Base-by-base conservation (phyloP, 148 eudicot genomes). In the Cornus kousa region DNA sequence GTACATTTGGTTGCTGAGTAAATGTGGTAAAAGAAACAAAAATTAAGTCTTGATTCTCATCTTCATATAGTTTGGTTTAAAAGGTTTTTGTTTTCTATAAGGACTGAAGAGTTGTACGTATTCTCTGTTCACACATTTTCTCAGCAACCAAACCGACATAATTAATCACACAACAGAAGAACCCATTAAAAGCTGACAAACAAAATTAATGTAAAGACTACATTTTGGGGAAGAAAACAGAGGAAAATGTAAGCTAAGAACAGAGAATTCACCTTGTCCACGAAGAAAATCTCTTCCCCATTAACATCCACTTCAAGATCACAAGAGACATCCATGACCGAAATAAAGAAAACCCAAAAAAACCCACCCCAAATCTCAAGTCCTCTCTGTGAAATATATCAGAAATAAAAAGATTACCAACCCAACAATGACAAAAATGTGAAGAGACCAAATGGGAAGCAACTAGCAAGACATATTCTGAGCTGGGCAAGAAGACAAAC, bases 261-360 rank as follows among this genome's bases (percentile, higher is more conserved):
- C 11, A 70, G 76, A 82, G 75, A 65, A 46, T n/a, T 70, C 85
- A 93, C 97, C 95, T 93, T 91, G 85, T 91, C 84, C 75, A 93
- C 91, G 82, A 91, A 83, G 90, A 91, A 91, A 81, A 85, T 65
- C 77, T 86, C 92, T 90, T 91, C 95, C 22, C 95, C 97, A 87
- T 93, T 93, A 66, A 93, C 92, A 87, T 93, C 91, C 72, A 93
- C 94, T 89, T 93, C 84, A 84, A 93, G 91, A 88, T 81, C 86
- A 87, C 88, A 87, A 74, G 72, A 83, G 10, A 59, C 79, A 78
- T 74, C 89, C 92, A 90, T 89, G 22, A 57, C 77, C 79, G 55
- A 79, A 59, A 74, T n/a, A 72, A 46, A 73, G 17, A 78, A 80
- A 67, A 59, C 73, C 62, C 55, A 74, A 78, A 80, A 74, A 80